Evolutionary conservation across 148 eudicot species (phyloP).

Genomic region (Rhododendron griersonianum): DNA sequence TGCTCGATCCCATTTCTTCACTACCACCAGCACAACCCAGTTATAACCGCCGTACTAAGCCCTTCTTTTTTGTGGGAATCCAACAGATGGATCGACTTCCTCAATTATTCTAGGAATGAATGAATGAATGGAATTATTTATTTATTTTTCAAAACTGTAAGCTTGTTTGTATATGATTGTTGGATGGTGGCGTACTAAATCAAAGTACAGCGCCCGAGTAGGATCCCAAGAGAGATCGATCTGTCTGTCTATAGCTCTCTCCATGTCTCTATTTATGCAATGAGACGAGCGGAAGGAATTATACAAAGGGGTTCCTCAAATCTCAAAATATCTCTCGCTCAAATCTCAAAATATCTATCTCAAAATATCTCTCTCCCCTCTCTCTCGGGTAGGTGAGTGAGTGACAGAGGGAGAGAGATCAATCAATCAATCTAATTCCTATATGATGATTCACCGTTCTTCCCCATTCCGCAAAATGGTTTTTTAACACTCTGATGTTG

Average conservation of each 20-base stretch:
- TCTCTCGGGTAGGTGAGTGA: neutral
- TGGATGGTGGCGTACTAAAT: neutral
- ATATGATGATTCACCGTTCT: neutral
- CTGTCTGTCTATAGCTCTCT: neutral
- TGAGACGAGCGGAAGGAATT: neutral
- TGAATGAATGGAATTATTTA: neutral
- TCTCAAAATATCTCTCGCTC: neutral
- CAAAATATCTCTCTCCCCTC: too few relatives aligned
- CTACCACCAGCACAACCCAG: neutral
- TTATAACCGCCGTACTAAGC: neutral
- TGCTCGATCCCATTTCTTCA: neutral
- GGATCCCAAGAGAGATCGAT: neutral
- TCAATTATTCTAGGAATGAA: neutral
- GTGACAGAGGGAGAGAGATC: neutral
- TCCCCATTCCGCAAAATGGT: neutral
- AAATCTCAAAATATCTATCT: neutral
- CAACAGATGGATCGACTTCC: neutral
- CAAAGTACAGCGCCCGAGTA: neutral
- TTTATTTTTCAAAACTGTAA: neutral
- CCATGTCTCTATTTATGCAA: neutral
- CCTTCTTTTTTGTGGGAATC: neutral
- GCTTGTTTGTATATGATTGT: neutral
- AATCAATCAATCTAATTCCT: neutral
- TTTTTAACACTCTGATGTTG: neutral
- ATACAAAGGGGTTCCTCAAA: neutral